Evolutionary conservation across 805 yeast species (phyloP).

Genomic region (Cyberlindnera suaveolens): DNA sequence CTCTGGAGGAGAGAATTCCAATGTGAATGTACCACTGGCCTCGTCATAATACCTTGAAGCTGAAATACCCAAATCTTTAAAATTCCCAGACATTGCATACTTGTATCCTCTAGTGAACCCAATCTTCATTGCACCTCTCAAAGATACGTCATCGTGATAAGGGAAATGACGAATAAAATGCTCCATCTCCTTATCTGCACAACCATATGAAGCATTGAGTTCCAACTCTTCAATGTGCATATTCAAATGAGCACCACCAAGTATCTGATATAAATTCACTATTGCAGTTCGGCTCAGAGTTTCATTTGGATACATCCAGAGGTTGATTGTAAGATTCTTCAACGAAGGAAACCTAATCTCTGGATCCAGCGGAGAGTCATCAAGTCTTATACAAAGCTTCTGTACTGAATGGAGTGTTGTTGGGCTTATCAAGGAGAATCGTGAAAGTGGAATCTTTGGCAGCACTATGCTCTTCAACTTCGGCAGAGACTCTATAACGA

Average conservation of each 20-base stretch:
- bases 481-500: constrained; percentile 9
- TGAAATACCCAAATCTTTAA: background rate
- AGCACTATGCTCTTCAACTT: constrained; percentile 11
- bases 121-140: constrained; percentile 7
- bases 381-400: constrained; percentile 10
- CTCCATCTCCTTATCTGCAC: constrained; percentile 14
- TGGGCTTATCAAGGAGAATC: constrained; percentile 3
- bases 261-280: background rate
- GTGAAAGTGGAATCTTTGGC: constrained; percentile 17
- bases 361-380: constrained; percentile 3
- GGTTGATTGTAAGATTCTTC: constrained; percentile 7
- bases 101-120: background rate
- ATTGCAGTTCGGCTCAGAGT: background rate
- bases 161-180: constrained; percentile 15
- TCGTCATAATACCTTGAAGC: background rate
- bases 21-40: background rate
- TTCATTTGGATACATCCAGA: constrained; percentile 4
- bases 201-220: constrained; percentile 19
- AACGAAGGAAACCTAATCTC: constrained; percentile 9
- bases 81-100: background rate
- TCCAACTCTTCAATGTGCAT: constrained; percentile 7
- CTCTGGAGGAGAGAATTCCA: background rate
- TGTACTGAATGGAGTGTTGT: constrained; percentile 2
- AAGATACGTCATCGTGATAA: constrained; percentile 6
- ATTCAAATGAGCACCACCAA: background rate